Percentiles rank a stretch among this genome's conserved stretches.
Evolutionary conservation across 2,329 filamentous ascomycete species (phyloP).

Genomic region (Alternaria sp.): DNA sequence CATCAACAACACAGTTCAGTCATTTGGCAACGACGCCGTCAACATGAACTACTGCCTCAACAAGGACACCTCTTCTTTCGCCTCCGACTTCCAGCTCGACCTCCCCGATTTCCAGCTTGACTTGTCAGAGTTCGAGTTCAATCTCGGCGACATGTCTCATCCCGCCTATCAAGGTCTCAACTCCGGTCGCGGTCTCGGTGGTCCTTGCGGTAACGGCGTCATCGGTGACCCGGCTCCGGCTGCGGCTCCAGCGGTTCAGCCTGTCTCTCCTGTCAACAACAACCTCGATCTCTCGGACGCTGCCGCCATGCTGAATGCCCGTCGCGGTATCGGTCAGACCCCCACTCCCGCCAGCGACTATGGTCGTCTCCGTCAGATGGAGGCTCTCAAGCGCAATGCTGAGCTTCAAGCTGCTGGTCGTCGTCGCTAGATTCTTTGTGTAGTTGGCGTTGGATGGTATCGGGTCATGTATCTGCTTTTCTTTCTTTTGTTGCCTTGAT

Average conservation of each 20-base stretch:
- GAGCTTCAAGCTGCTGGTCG: conserved; percentile 7
- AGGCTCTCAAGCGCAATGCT: conserved; percentile 24
- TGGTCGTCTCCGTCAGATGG: conserved; percentile 21
- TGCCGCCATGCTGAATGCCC: not conserved
- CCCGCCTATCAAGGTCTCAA: not conserved
- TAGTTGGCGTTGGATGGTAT: not conserved
- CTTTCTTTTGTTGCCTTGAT: not conserved
- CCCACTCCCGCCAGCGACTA: not conserved
- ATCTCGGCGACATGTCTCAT: not conserved
- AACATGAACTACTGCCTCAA: not conserved
- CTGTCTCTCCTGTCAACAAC: not conserved
- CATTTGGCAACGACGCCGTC: not conserved
- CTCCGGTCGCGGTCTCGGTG: not conserved
- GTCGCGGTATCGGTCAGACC: not conserved
- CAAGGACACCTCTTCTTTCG: not conserved
- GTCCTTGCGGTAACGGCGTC: not conserved
- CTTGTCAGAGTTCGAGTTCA: not conserved
- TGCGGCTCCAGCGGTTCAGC: not conserved
- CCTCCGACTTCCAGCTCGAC: not conserved
- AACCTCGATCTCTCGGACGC: not conserved
- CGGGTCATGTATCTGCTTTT: not conserved
- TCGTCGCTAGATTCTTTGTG: conserved; percentile 6
- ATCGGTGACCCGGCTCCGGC: not conserved
- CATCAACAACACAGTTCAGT: not conserved
- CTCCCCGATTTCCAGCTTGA: not conserved